Evolutionary conservation across 768 basidiomycete species (phyloP).

Genomic region (Mycena alexandri): DNA sequence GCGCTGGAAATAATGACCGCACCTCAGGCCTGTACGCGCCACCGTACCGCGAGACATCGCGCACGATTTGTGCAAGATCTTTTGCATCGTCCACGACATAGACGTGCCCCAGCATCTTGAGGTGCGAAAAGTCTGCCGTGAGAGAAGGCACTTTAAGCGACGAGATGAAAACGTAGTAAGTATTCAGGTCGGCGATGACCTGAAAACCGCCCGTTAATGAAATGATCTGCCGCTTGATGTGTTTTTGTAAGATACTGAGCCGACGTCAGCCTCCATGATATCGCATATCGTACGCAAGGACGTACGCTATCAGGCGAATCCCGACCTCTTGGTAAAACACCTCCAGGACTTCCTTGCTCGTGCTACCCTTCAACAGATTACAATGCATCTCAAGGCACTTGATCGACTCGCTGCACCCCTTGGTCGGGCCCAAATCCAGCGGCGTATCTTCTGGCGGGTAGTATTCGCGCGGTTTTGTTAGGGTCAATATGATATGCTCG

Average conservation of each 20-base stretch:
- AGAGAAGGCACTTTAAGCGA: conserved; percentile 90
- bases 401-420: conserved; percentile 91
- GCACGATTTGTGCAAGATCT: conserved; percentile 94
- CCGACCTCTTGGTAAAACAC: conserved; percentile 99
- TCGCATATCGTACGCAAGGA: conserved; percentile 32
- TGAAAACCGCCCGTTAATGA: conserved; percentile 95
- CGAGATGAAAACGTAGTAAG: conserved; percentile 90
- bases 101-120: conserved; percentile 98
- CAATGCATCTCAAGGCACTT: conserved; percentile 92
- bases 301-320: conserved; percentile 85
- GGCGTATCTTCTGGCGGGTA: conserved; percentile 86
- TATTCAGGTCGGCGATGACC: conserved; percentile 95
- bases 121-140: conserved; percentile 88
- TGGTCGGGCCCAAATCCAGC: conserved; percentile 87
- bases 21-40: conserved; percentile 96
- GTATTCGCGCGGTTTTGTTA: conserved; percentile 89
- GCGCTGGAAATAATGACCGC: conserved; percentile 26
- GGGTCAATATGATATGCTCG: conserved; percentile 89
- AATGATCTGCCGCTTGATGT: conserved; percentile 97
- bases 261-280: conserved; percentile 10
- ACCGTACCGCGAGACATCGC: conserved; percentile 95
- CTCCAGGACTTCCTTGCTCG: conserved; percentile 95
- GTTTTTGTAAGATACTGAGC: conserved; percentile 90
- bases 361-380: conserved; percentile 90
- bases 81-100: conserved; percentile 97